Evolutionary conservation across 176 grass and related monocot species (phyloP), one percentile per base, ranked within the genome.

Genomic region (Triticum aestivum): DNA sequence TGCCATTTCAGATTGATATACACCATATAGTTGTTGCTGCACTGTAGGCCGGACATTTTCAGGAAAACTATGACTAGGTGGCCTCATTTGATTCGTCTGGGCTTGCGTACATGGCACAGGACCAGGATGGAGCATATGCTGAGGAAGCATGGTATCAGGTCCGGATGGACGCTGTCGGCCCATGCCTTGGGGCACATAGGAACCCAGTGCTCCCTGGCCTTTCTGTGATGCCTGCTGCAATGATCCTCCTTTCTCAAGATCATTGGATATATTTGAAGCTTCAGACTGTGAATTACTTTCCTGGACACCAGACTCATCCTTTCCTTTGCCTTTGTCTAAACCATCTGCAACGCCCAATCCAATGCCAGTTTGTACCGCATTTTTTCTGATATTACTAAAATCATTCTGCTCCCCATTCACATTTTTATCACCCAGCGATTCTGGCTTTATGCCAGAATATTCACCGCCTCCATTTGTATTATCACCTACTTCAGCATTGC

Each of bases 21-120:
- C 52, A 84, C 79, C 84, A 82, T 86, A 73, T 42, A 83, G 64
- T 69, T 86, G 83, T 69, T 80, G 75, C 54, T 83, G 75, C 54
- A 72, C 51, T 34, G 84, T 67, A 85, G 86, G 85, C 7, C 35
- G 56, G 81, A 30, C 30, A 85, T 87, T 87, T 85, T 92, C 88
- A 61, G 84, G 67, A 39, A 84, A 68, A 84, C 29, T 75, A 86
- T 86, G 79, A 32, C 71, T 75, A 75, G 71, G 83, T 82, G 84
- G 88, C 65, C 81, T 90, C 62, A 85, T 83, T 88, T 88, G 91
- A 89, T 87, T 90, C 34, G 56, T 35, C 37, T 77, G 81, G 17
- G 33, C 74, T 47, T 88, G 86, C 23, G 85, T 80, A 83, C 83
- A 80, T 4, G 79, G 90, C 73, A 86, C 79, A 56, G 75, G 70